Base-by-base conservation (phyloP, 345 rosid genomes). In the Lepidium aucheri region DNA sequence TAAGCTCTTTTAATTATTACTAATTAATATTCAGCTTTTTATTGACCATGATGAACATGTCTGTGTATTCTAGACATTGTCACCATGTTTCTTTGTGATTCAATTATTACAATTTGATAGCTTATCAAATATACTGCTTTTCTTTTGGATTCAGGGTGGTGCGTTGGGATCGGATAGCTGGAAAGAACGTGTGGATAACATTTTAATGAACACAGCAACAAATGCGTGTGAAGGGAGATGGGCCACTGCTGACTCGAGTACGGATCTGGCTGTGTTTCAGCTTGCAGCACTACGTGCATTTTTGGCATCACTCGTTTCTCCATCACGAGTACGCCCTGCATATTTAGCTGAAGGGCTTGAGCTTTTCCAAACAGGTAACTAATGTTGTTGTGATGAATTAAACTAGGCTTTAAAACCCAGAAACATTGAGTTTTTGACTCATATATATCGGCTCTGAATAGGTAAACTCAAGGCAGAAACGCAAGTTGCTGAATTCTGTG, bases 291-390 rank as follows among this genome's bases (percentile, higher is more conserved):
- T 94, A 43, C 78, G 70, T 49, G 91, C 95, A 33, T 84, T 94
- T 60, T 74, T 80, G 76, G 84, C 87, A 47, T 88, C 96, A 64
- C 83, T 91, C 7, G 84, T 90, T 68, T 85, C 97, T 47, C 92
- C 86, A 38, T 70, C 85, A 70, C 72, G 70, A 59, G 46, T 43
- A 41, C 89, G 89, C 2, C 86, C 96, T 26, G 74, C 79, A 39
- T 78, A 76, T 79, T 76, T 94, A 53, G 82, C 91, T 63, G 77
- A 62, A 68, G 82, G 84, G 46, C 84, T 86, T 68, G 86, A 88
- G 79, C 90, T 90, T 76, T 94, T 88, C 60, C 82, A 70, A 18
- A 82, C 67, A 81, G 99, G 97, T 90, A 83, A 36, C 12, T 49
- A 35, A 16, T 35, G 18, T 55, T 30, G n/a, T 40, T 45, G 42